Percentiles rank a stretch among this genome's conserved stretches.
These are phyloP conservation scores for Paramyrothecium sp. DNA, from an alignment of 2,329 filamentous ascomycete species.

Conservation along the genomic window DNA sequence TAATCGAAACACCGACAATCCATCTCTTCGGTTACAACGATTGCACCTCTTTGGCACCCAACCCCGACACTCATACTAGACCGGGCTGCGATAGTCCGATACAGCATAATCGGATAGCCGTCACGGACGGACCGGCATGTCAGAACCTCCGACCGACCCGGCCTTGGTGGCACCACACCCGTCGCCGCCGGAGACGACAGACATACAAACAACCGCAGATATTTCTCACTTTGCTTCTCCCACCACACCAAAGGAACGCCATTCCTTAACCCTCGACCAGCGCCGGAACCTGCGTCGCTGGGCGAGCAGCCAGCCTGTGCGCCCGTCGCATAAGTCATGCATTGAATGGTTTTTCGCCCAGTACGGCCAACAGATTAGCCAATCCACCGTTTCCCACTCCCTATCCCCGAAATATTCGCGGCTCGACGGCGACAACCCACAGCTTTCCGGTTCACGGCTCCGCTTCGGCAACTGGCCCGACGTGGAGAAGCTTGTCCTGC, in stretches of 20 bases:
- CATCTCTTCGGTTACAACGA: constrained; percentile 38
- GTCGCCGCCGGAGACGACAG: constrained; percentile 15
- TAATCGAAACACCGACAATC: constrained; percentile 32
- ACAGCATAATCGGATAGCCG: not conserved
- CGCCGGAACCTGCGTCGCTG: constrained; percentile 59
- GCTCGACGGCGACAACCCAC: constrained; percentile 57
- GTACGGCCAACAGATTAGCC: constrained; percentile 60
- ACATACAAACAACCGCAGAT: constrained; percentile 10
- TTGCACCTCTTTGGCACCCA: constrained; percentile 21
- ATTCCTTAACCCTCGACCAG: constrained; percentile 61
- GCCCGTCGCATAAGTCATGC: constrained; percentile 60
- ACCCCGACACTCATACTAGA: constrained; percentile 17
- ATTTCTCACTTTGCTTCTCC: constrained; percentile 1
- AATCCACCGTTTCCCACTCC: constrained; percentile 63
- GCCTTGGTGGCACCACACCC: constrained; percentile 31
- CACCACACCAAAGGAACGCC: constrained; percentile 44
- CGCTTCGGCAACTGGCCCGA: constrained; percentile 65
- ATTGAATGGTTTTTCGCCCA: constrained; percentile 61
- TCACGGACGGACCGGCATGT: constrained; percentile 26
- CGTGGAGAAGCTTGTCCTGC: constrained; percentile 56
- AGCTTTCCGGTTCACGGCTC: constrained; percentile 60
- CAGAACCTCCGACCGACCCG: constrained; percentile 36
- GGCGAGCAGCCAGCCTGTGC: constrained; percentile 55
- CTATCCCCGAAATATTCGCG: constrained; percentile 61
- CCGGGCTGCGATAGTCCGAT: constrained; percentile 23